Evolutionary conservation across 345 rosid genomes (phyloP).

Genomic region (Arabidopsis arenosa): DNA sequence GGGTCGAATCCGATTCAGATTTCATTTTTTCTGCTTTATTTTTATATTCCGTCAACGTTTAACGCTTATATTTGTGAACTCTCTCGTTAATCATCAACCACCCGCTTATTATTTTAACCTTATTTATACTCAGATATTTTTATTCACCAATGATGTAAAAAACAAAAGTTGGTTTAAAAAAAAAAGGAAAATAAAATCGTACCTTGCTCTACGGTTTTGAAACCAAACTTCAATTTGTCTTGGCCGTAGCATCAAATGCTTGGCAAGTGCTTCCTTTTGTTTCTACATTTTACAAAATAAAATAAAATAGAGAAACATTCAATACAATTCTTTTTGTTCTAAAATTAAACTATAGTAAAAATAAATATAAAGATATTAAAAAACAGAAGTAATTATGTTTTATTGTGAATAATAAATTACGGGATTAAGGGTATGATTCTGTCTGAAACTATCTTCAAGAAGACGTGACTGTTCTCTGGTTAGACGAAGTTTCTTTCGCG

Average conservation of each 20-base stretch:
- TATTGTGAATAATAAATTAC: slow-evolving; percentile 41
- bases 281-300: slow-evolving; percentile 54
- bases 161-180: background rate
- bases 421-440: slow-evolving; percentile 83
- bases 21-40: slow-evolving; percentile 28
- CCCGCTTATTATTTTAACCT: slow-evolving; percentile 29
- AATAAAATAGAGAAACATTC: background rate
- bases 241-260: slow-evolving; percentile 78
- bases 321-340: background rate
- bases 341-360: background rate
- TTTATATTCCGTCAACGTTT: slow-evolving; percentile 49
- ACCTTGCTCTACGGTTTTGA: slow-evolving; percentile 99
- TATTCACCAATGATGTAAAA: slow-evolving; percentile 34
- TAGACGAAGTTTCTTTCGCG: slow-evolving; percentile 90
- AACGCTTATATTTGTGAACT: slow-evolving; percentile 33
- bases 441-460: slow-evolving; percentile 96
- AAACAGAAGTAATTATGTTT: background rate
- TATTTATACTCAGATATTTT: slow-evolving; percentile 33
- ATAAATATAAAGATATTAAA: background rate
- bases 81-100: slow-evolving; percentile 35
- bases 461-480: slow-evolving; percentile 93
- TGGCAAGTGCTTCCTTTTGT: slow-evolving; percentile 89
- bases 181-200: slow-evolving; percentile 30
- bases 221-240: slow-evolving; percentile 99
- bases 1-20: slow-evolving; percentile 51